These are phyloP conservation scores for Violaceomyces palustris DNA, from an alignment of 1,284 basidiomycete genomes.

Conservation along the genomic window DNA sequence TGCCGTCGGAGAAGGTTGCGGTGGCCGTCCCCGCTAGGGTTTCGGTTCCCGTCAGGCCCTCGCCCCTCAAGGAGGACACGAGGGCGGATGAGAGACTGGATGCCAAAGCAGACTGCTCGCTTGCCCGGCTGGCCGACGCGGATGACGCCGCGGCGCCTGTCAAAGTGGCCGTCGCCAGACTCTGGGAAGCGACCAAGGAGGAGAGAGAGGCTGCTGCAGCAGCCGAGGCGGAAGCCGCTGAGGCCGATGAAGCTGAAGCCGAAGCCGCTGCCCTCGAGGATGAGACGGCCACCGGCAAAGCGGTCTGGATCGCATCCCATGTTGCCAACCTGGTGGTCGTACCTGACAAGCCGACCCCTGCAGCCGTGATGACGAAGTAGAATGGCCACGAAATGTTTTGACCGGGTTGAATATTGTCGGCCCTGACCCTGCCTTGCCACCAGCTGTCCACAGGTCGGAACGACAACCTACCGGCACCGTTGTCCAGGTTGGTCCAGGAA, in stretches of 20 bases:
- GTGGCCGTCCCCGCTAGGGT: constrained; percentile 35
- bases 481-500: constrained; percentile 34
- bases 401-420: constrained; percentile 29
- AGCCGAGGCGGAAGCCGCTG: constrained; percentile 7
- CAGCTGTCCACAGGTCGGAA: constrained; percentile 37
- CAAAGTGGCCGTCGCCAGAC: no score
- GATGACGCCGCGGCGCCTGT: constrained; percentile 4
- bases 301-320: constrained; percentile 37
- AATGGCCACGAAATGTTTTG: constrained; percentile 47
- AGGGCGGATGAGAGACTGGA: constrained; percentile 30
- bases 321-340: constrained; percentile 31
- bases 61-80: constrained; percentile 22
- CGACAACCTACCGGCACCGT: constrained; percentile 30
- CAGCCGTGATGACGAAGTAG: constrained; percentile 42
- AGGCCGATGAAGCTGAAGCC: constrained; percentile 8
- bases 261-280: constrained; percentile 11
- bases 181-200: no score
- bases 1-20: constrained; percentile 36
- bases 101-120: constrained; percentile 19
- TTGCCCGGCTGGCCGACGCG: constrained; percentile 6
- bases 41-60: constrained; percentile 38
- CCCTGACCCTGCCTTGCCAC: constrained; percentile 29
- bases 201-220: constrained; percentile 17
- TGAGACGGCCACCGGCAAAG: constrained; percentile 28
- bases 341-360: constrained; percentile 18